Base-by-base conservation (phyloP, 371 early-diverging fungal species). In the Syncephalastrum contaminatum region DNA sequence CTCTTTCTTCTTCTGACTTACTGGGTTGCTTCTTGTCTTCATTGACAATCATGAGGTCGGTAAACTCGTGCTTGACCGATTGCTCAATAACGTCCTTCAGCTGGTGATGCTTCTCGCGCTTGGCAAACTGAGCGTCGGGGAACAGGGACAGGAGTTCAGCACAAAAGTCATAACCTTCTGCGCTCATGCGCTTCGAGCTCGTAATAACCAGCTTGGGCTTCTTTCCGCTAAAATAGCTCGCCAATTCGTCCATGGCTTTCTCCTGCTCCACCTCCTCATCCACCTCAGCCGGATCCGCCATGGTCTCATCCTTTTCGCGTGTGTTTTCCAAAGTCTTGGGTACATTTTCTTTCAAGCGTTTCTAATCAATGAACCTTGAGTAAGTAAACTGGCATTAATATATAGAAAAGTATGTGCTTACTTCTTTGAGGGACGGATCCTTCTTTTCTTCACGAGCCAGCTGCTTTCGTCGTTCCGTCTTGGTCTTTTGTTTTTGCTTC, bases 161-260 rank as follows among this genome's bases (percentile, higher is more conserved):
- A 39, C 90, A 92, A 74, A 99, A 95, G 46, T 88, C 86, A 57
- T 93, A 90, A 10, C 84, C 78, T 63, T 53, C 68, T 83, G 66
- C 40, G 43, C 64, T 54, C 36, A 81, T 75, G 15, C 88, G 77
- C 15, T 78, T 78, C 54, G 87, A 87, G 62, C 86, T 90, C 7
- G 99, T 99, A 6, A 99, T 83, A n/a, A 97, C 72, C 25, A 99
- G 85, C 75, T 98, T 98, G 30, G 99, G 97, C 36, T 86, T 66
- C 53, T 85, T 67, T 22, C 95, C 96, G 47, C 75, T 82, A 65
- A 96, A 99, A 71, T 95, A 98, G 52, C 77, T 64, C 1, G 95
- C 85, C 72, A 96, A 92, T 70, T 99, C 99, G 64, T 99, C 98
- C 45, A 83, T 81, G 15, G 87, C 92, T 66, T 96, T 94, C 48